Percentiles rank a stretch among this genome's conserved stretches.
phyloP scores from a whole-genome alignment of 257 asterid species.

The Scutellaria galericulata region DNA sequence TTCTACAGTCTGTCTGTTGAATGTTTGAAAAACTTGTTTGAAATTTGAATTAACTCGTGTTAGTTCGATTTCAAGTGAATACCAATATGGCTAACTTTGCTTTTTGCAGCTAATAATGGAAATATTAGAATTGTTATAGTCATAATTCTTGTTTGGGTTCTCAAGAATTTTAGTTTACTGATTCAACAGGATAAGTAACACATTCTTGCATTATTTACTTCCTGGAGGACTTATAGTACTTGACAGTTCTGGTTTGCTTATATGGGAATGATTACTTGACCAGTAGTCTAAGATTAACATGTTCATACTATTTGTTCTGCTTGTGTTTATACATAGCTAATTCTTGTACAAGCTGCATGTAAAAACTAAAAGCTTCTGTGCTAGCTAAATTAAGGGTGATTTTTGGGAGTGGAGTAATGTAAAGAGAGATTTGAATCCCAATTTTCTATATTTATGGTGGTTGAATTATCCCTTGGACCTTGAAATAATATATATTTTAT shows the following conservation, averaged over 20 bases:
- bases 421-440: neutral
- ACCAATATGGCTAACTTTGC: constrained; percentile 3
- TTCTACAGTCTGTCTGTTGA: neutral
- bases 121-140: neutral
- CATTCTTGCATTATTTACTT: neutral
- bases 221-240: neutral
- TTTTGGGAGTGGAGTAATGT: neutral
- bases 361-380: too few species aligned
- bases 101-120: neutral
- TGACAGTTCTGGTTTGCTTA: neutral
- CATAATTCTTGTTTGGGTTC: neutral
- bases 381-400: neutral
- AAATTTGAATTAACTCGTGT: constrained; percentile 1
- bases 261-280: neutral
- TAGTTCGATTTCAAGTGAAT: constrained; percentile 2
- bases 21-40: neutral
- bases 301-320: neutral
- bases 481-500: constrained; percentile 21
- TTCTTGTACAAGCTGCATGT: neutral
- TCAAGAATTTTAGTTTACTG: neutral
- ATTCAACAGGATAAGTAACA: neutral
- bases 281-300: neutral
- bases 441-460: neutral
- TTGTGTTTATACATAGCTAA: neutral
- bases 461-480: neutral